Base-by-base conservation (phyloP, 139 green algal genomes). In the Cymbomonas tetramitiformis region DNA sequence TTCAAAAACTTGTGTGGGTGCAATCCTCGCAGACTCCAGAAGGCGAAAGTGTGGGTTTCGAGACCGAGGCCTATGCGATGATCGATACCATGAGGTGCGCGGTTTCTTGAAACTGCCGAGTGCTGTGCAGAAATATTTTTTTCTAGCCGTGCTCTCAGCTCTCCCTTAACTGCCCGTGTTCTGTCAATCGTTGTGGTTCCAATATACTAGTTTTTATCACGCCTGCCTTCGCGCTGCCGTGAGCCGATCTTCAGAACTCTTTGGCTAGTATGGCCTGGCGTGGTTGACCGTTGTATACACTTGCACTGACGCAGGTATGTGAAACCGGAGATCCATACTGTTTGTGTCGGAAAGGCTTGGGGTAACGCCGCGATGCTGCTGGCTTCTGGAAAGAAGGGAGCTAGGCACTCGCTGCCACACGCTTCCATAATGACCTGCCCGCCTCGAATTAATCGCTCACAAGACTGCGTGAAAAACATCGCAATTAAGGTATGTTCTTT, bases 351-450 rank as follows among this genome's bases (percentile, higher is more conserved):
- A 24, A 69, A 88, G 51, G 86, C 86, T 0, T 79, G 85, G 24
- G 87, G 87, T 10, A 94, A 93, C 59, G 91, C 87, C 2, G 82
- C 80, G n/a, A 92, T 95, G 67, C 67, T 96, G 26, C 69, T 96
- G 36, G 80, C 83, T 0, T 79, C 77, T 36, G 87, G 87, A 21
- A 85, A 84, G 57, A 96, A 96, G 77, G 87, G 87, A 9, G 75
- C 72, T 70, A 74, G 88, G 41, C 86, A 84, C 33, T 77, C 80
- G 28, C 69, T 95, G 68, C 86, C 88, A n/a, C 75, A 96, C 66
- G 74, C 85, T 1, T 72, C 62, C n/a, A 75, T 79, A 38, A 70
- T 61, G 53, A 67, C 62, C n/a, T 32, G 29, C n/a, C 59, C 68
- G 30, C 74, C 74, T 0, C 49, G 57, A 18, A 51, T 77, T 25